These are phyloP conservation scores for Neurospora sp. DNA, from an alignment of 495 filamentous ascomycete species.

Conservation along the genomic window DNA sequence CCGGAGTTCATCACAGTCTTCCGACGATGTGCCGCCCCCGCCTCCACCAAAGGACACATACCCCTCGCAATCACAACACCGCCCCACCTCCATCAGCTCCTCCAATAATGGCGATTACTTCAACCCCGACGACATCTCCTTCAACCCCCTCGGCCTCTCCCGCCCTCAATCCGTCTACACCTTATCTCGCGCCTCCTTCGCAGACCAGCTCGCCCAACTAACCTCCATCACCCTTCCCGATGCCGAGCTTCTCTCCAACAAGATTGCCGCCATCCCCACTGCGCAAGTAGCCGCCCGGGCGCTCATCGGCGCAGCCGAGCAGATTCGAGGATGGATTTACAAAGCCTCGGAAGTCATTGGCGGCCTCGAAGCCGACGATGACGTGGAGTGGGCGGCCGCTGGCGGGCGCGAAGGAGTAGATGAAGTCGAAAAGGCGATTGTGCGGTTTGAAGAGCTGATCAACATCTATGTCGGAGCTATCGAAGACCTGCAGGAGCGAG, in stretches of 20 bases:
- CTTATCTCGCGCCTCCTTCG: conserved; percentile 79
- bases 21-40: conserved; percentile 22
- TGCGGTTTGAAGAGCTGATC: conserved; percentile 74
- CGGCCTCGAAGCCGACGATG: conserved; percentile 84
- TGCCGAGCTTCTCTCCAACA: conserved; percentile 66
- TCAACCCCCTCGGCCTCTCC: conserved; percentile 44
- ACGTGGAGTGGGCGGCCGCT: conserved; percentile 94
- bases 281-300: conserved; percentile 68
- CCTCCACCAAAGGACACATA: conserved; percentile 38
- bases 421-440: conserved; percentile 79
- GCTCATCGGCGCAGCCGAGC: conserved; percentile 70
- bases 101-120: conserved; percentile 18
- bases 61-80: conserved; percentile 9
- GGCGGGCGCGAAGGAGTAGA: conserved; percentile 81
- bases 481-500: conserved; percentile 73
- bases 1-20: conserved; percentile 19
- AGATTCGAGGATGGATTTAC: conserved; percentile 84
- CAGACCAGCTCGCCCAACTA: conserved; percentile 78
- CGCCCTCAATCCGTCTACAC: conserved; percentile 80
- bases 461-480: conserved; percentile 85
- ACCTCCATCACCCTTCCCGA: conserved; percentile 79
- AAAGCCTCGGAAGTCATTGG: conserved; percentile 80
- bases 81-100: conserved; percentile 11
- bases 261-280: conserved; percentile 71
- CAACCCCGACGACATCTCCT: conserved; percentile 33